Evolutionary conservation across 768 basidiomycete genomes (phyloP), one percentile per base, ranked within the genome.

Genomic region (Amanita pseudoporphyria): DNA sequence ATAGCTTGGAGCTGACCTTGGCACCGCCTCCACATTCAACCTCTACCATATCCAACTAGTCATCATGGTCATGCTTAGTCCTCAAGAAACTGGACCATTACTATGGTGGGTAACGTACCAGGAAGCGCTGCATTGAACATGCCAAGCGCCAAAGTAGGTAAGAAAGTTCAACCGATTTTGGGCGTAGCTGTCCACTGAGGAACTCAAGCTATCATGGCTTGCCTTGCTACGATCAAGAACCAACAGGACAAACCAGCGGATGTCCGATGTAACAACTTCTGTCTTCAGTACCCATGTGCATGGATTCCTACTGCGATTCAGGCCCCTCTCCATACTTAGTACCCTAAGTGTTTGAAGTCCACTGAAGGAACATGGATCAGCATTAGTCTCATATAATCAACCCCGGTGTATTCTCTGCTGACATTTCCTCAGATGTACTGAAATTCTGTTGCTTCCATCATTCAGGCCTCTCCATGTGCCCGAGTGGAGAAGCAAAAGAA

Each of bases 141-240:
- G 0, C 77, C 75, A 1, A 71, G 71, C 95, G 49, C 78, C 88
- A 2, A 95, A 95, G 63, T 88, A 93, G 77, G 93, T 91, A 41
- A 32, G 77, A 54, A 19, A 6, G 9, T 5, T 12, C 2, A 40
- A 16, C 55, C 51, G 35, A 43, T 28, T 24, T 38, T n/a, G n/a
- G 3, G 39, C 6, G 13, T 58, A 94, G 87, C 69, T 97, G 9
- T 95, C 95, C 63, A 96, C 95, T 0, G 92, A 97, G 62, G 96
- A 99, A 61, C 73, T n/a, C n/a, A n/a, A n/a, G n/a, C 92, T 9
- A 89, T 99, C 53, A 82, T 81, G 0, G 70, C 77, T 0, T 90
- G 92, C 65, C 71, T 97, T n/a, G 71, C 67, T 36, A 71, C 83
- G 0, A 74, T 92, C 53, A 93, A 94, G 62, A 86, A 84, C 53